Conservation (phyloP, 805 yeast genomes). For the Zygosaccharomyces siamensis region DNA sequence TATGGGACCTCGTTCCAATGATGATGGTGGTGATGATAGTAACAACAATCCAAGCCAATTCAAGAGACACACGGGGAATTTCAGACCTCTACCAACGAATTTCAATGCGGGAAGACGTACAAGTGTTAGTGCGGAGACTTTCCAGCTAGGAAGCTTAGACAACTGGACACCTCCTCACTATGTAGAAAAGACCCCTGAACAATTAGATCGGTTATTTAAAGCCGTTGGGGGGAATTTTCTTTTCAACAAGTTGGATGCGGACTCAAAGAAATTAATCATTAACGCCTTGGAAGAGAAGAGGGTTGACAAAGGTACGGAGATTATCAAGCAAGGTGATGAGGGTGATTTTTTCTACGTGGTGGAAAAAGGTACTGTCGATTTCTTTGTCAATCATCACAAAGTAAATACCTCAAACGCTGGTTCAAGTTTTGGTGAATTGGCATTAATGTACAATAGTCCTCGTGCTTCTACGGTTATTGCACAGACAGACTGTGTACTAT, state of each 20-base stretch:
- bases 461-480: conserved; percentile 94
- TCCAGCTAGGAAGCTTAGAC: conserved; percentile 70
- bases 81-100: conserved; percentile 44
- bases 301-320: conserved; percentile 53
- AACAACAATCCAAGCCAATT: conserved; percentile 4
- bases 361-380: conserved; percentile 81
- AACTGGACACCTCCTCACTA: conserved; percentile 64
- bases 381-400: conserved; percentile 56
- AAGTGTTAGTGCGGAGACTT: conserved; percentile 84
- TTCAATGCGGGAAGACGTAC: conserved; percentile 82
- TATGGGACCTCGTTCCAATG: conserved; percentile 18
- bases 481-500: conserved; percentile 61
- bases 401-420: conserved; percentile 81
- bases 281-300: conserved; percentile 76
- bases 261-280: conserved; percentile 69
- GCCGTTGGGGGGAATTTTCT: conserved; percentile 78
- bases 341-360: conserved; percentile 89
- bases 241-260: conserved; percentile 77
- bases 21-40: background rate
- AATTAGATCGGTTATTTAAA: conserved; percentile 60
- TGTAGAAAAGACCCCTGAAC: conserved; percentile 57
- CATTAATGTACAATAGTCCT: conserved; percentile 95
- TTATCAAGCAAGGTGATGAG: conserved; percentile 88
- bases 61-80: conserved; percentile 16
- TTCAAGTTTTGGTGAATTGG: conserved; percentile 92